Evolutionary conservation across 225 moss, liverwort and hornwort genomes (phyloP).

Genomic region (Sphagnum contortum): DNA sequence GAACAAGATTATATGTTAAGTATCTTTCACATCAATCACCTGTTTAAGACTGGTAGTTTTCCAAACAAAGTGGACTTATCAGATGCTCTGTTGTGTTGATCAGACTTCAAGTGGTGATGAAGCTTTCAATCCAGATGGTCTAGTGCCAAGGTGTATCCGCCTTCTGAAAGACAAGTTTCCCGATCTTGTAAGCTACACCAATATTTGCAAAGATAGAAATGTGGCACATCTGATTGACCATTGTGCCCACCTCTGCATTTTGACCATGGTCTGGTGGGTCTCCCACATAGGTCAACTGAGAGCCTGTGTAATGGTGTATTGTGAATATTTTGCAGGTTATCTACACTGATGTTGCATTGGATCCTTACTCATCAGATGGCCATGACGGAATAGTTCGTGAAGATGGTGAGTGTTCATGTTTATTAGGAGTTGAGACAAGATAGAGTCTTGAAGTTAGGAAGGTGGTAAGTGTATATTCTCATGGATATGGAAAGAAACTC

Average conservation of each 20-base stretch:
- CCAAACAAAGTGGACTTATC: too few relatives aligned
- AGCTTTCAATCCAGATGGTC: constrained; percentile 76
- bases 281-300: background rate
- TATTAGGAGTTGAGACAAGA: background rate
- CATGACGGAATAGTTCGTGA: constrained; percentile 98
- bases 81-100: background rate
- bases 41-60: too few relatives aligned
- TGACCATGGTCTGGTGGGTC: too few relatives aligned
- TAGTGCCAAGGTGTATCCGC: constrained; percentile 88
- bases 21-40: too few relatives aligned
- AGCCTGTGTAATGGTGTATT: background rate
- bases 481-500: too few relatives aligned
- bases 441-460: background rate
- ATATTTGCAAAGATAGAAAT: background rate
- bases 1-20: too few relatives aligned
- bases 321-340: constrained; percentile 48
- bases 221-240: too few relatives aligned
- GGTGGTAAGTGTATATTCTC: background rate
- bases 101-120: constrained; percentile 81
- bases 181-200: constrained; percentile 60
- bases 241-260: too few relatives aligned
- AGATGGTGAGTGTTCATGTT: constrained; percentile 47
- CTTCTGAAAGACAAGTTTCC: constrained; percentile 97
- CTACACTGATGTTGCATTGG: constrained; percentile 97
- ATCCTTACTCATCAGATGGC: constrained; percentile 93